Evolutionary conservation across 179 eudicot species (phyloP), one percentile per base, ranked within the genome.

Genomic region (Beta corolliflora): DNA sequence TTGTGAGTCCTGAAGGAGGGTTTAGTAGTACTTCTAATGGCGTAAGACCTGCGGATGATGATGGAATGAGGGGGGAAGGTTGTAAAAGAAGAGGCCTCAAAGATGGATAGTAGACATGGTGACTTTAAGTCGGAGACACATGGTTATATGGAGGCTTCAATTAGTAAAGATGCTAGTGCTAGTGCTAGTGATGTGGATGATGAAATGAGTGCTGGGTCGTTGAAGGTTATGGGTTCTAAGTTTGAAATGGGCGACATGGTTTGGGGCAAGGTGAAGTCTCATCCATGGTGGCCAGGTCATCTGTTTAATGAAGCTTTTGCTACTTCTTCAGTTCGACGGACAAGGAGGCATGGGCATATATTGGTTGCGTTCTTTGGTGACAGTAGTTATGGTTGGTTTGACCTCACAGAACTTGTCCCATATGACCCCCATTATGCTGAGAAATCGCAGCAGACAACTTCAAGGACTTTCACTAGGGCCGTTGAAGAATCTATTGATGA

Each of bases 231-330:
- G 77, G 93, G 91, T 50, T 59, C 85, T 56, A 91, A 87, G 15
- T 93, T 83, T 82, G 90, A 90, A 81, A 85, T 91, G 64, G 99
- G 98, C 48, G 98, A 97, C 84, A 90, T 94, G 99, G 97, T 97
- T n/a, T 97, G 99, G 99, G 99, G 98, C 10, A 97, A 94, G 85
- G 99, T 97, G 83, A 97, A 97, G 84, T 97, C 98, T 5, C 98
- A 97, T 79, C 99, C 99, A 1, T 97, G 99, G 99, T 97, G 99
- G 99, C 99, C 99, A 0, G 99, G 99, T 5, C 91, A 90, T 84
- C 76, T 97, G 7, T 94, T 79, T 71, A 84, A 85, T 73, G 97
- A 97, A 63, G 90, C 90, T 6, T 92, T 97, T 85, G 97, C 93
- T 10, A 36, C 91, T 19, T 74, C 89, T 58, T 84, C 92, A 9